Percentiles rank a stretch among this genome's conserved stretches.
phyloP scores from a whole-genome alignment of 208 protist genomes.

The Crithidia bombi region DNA sequence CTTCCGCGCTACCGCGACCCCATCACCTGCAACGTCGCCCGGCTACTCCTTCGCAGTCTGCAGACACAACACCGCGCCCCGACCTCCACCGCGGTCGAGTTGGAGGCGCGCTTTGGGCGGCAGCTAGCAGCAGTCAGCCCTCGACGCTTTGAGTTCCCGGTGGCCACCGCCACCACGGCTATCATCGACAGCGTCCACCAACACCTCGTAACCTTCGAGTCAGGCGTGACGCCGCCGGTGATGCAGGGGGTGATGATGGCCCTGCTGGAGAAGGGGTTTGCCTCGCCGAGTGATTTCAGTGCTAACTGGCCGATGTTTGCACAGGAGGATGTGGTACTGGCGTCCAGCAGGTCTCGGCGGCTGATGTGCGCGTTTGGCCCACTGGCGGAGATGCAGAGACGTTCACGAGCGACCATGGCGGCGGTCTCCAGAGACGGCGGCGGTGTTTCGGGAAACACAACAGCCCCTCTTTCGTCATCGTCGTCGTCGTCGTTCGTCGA shows the following conservation, averaged over 20 bases:
- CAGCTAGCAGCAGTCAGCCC: constrained; percentile 28
- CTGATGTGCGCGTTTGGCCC: not conserved
- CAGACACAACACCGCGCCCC: constrained; percentile 40
- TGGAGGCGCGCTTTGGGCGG: constrained; percentile 65
- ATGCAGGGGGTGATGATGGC: constrained; percentile 20
- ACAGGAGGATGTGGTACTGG: not conserved
- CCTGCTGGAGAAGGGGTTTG: constrained; percentile 13
- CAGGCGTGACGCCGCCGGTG: constrained; percentile 3
- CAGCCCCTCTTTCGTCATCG: not conserved
- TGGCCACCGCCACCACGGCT: constrained; percentile 39
- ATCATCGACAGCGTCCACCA: constrained; percentile 33
- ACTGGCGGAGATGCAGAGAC: not conserved
- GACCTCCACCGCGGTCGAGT: constrained; percentile 41
- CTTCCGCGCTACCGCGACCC: constrained; percentile 59
- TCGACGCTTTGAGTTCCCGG: constrained; percentile 35
- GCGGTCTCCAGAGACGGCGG: not conserved
- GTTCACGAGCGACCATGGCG: not conserved
- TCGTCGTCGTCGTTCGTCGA: not conserved
- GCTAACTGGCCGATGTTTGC: not conserved
- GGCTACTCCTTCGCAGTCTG: constrained; percentile 46
- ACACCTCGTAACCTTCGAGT: constrained; percentile 30
- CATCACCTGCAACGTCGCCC: constrained; percentile 36
- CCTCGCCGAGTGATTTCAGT: not conserved
- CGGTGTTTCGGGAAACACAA: not conserved
- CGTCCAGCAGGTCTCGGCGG: not conserved